Evolutionary conservation across 192 early-diverging fungal genomes (phyloP), one percentile per base, ranked within the genome.

Genomic region (Gigaspora rosea): DNA sequence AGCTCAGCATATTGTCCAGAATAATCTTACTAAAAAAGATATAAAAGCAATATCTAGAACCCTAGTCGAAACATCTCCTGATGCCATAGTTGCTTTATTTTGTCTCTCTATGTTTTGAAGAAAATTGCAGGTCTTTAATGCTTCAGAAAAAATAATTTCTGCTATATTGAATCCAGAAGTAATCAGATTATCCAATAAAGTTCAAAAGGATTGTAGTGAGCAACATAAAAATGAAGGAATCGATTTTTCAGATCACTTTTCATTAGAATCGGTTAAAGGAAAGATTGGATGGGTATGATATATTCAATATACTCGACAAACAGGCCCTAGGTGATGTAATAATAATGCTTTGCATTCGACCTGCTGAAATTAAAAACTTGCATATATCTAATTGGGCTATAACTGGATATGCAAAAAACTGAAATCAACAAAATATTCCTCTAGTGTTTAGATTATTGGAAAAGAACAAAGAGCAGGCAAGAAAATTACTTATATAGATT

Each of bases 301-400:
- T 50, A 33, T 15, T n/a, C n/a, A n/a, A n/a, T n/a, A n/a, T n/a
- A 48, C 5, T 7, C 47, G 41, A 33, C 20, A 50, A 36, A 52
- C 41, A 50, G 50, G 68, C 48, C 41, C 68, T 71, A 36, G 68
- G 10, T 41, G 68, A 71, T 51, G 32, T 50, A 52, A 52, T 71
- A 48, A 51, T 71, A 71, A 71, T 71, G 68, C 68, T 47, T 51
- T 71, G 68, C 20, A 71, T 71, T 4, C 41, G 8, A n/a, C n/a
- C n/a, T n/a, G n/a, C n/a, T n/a, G n/a, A n/a, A n/a, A n/a, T n/a
- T n/a, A n/a, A n/a, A n/a, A n/a, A n/a, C n/a, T n/a, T n/a, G n/a
- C n/a, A n/a, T n/a, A n/a, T n/a, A n/a, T n/a, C n/a, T n/a, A n/a
- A n/a, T n/a, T n/a, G n/a, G n/a, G n/a, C n/a, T n/a, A n/a, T n/a